phyloP scores from a whole-genome alignment of 345 rosid species.

The Cardamine chenopodiifolia region DNA sequence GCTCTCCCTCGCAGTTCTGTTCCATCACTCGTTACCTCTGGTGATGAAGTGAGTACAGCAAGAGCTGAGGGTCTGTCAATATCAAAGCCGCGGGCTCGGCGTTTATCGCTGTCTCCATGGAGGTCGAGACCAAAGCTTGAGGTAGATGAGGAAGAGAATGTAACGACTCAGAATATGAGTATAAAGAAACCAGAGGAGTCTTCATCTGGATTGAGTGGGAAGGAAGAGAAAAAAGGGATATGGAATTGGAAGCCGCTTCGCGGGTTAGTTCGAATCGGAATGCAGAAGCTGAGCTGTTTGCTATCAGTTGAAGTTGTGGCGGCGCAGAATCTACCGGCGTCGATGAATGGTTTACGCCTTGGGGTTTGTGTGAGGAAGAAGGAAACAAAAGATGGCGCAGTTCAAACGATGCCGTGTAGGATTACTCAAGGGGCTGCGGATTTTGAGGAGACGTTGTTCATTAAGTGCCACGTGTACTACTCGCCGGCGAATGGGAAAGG shows the following conservation, averaged over 20 bases:
- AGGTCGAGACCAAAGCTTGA: constrained; percentile 72
- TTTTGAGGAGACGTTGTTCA: constrained; percentile 85
- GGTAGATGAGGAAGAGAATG: constrained; percentile 46
- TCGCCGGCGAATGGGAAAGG: constrained; percentile 57
- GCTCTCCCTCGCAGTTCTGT: constrained; percentile 74
- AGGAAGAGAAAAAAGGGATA: constrained; percentile 69
- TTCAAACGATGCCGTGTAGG: constrained; percentile 89
- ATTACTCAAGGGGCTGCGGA: constrained; percentile 89
- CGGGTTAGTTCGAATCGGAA: constrained; percentile 74
- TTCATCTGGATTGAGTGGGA: background rate
- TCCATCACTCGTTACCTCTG: constrained; percentile 44
- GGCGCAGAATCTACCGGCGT: constrained; percentile 78
- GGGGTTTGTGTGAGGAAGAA: constrained; percentile 86
- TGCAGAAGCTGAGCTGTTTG: constrained; percentile 87
- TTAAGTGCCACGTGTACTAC: constrained; percentile 81
- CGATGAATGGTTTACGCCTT: constrained; percentile 94
- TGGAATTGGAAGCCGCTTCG: constrained; percentile 97
- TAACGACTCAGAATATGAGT: constrained; percentile 27
- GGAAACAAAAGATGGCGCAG: constrained; percentile 80
- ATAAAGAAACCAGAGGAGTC: constrained; percentile 44
- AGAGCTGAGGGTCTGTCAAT: constrained; percentile 39
- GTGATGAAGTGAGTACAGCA: constrained; percentile 45
- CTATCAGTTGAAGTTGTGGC: constrained; percentile 85
- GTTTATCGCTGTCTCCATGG: constrained; percentile 93
- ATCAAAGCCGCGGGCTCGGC: constrained; percentile 55